Conservation (phyloP, 2,329 filamentous ascomycete species). For the Fusarium sp. region DNA sequence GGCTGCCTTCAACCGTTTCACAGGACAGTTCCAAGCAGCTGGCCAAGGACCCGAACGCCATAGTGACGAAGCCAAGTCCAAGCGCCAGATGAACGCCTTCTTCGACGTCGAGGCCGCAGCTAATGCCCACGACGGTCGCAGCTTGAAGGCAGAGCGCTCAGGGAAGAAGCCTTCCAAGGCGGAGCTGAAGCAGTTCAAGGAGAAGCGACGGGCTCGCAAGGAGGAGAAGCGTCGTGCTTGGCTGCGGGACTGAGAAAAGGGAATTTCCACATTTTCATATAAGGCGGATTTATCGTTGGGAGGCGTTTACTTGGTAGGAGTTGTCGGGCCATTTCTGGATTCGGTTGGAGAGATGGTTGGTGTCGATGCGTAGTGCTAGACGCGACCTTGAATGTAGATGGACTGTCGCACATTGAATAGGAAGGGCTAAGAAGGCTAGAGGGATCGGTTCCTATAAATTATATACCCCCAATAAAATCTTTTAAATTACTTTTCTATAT, state of each 20-base stretch:
- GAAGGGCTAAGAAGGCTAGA: conserved; percentile 28
- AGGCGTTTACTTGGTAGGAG: conserved; percentile 37
- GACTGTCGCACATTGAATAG: conserved; percentile 31
- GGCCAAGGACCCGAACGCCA: conserved; percentile 78
- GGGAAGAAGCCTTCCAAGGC: conserved; percentile 85
- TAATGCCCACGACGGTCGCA: conserved; percentile 89
- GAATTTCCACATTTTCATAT: conserved; percentile 2
- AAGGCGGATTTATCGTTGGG: conserved; percentile 10
- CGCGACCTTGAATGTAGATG: conserved; percentile 33
- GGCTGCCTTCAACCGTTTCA: conserved; percentile 91
- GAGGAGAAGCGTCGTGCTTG: conserved; percentile 95
- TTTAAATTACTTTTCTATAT: conserved; percentile 14
- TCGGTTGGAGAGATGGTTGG: conserved; percentile 7
- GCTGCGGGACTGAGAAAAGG: conserved; percentile 77
- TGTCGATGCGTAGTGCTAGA: background rate
- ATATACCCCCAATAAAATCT: conserved; percentile 34
- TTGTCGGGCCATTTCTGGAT: conserved; percentile 26
- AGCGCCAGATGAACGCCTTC: conserved; percentile 89
- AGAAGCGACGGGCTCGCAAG: conserved; percentile 89
- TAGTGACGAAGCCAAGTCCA: conserved; percentile 87
- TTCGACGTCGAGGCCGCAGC: conserved; percentile 97
- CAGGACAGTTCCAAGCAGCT: conserved; percentile 80
- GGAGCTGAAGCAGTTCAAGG: conserved; percentile 90
- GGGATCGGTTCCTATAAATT: conserved; percentile 28
- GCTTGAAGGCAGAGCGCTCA: conserved; percentile 89